Percentiles rank a stretch among this genome's conserved stretches.
phyloP scores from a whole-genome alignment of 2,329 filamentous ascomycete genomes.

The Acephala macrosclerotiorum region DNA sequence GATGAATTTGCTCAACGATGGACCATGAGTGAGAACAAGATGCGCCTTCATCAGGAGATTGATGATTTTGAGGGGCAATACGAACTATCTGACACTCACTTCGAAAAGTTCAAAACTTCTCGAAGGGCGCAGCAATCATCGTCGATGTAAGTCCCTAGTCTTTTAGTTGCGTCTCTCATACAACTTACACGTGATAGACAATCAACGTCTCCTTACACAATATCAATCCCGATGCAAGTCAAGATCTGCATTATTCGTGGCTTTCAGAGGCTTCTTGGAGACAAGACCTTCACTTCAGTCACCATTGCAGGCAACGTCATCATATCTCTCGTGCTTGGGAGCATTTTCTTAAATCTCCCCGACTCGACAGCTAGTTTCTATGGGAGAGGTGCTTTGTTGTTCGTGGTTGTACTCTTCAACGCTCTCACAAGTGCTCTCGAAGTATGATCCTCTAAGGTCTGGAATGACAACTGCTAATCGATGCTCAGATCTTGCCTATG shows the following conservation, averaged over 20 bases:
- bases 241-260: conserved; percentile 82
- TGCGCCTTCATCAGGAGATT: conserved; percentile 55
- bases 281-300: conserved; percentile 73
- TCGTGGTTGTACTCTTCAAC: conserved; percentile 73
- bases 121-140: no score
- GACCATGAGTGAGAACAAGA: conserved; percentile 53
- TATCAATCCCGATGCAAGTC: conserved; percentile 80
- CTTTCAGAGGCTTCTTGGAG: conserved; percentile 77
- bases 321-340: conserved; percentile 69
- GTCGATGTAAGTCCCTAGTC: no score
- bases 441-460: conserved; percentile 39
- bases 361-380: conserved; percentile 64
- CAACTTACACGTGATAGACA: conserved; percentile 50
- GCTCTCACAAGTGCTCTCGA: conserved; percentile 68
- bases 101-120: conserved; percentile 47
- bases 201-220: conserved; percentile 79
- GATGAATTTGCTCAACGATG: conserved; percentile 62
- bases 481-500: conserved; percentile 80
- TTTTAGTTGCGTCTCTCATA: conserved; percentile 45
- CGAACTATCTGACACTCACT: conserved; percentile 40
- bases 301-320: conserved; percentile 42
- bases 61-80: conserved; percentile 56
- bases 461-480: conserved; percentile 4
- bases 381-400: conserved; percentile 67
- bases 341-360: conserved; percentile 68